These are phyloP conservation scores for Barbarea vulgaris DNA, from an alignment of 345 rosid genomes.

Conservation along the genomic window DNA sequence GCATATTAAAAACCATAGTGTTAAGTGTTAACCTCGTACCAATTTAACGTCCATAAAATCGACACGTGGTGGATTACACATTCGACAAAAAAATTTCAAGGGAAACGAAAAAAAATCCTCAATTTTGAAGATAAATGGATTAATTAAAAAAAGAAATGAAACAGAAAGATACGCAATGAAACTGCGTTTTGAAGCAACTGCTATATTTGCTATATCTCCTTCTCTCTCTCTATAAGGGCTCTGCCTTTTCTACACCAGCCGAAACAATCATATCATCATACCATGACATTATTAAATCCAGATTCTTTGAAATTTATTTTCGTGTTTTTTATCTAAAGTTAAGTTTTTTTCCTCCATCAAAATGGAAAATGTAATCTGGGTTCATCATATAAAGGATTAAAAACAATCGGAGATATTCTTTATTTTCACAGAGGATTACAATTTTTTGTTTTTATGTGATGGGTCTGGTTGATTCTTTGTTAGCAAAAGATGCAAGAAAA, in stretches of 20 bases:
- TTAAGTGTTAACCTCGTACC: slow-evolving; percentile 32
- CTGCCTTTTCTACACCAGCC: slow-evolving; percentile 15
- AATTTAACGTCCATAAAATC: background rate
- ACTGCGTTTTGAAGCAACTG: slow-evolving; percentile 41
- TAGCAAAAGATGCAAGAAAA: slow-evolving; percentile 51
- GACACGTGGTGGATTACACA: slow-evolving; percentile 23
- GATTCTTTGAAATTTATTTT: background rate
- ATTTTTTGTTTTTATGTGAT: slow-evolving; percentile 12
- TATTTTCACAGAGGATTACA: background rate
- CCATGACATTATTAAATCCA: slow-evolving; percentile 24
- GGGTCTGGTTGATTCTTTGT: slow-evolving; percentile 53
- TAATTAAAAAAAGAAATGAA: too few relatives aligned
- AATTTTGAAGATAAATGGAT: background rate
- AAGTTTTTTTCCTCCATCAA: background rate
- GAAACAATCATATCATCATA: slow-evolving; percentile 22
- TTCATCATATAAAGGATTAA: slow-evolving; percentile 16
- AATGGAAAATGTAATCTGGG: slow-evolving; percentile 40
- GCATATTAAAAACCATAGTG: background rate
- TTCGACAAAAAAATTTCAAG: too few relatives aligned
- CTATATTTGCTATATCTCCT: slow-evolving; percentile 5
- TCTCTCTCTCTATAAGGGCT: slow-evolving; percentile 31
- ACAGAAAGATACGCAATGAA: slow-evolving; percentile 39
- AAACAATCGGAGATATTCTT: slow-evolving; percentile 15
- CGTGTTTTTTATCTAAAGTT: slow-evolving; percentile 3
- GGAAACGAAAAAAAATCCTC: too few relatives aligned